Conservation (phyloP, 139 green algal genomes). For the Chlamydomonas applanata region DNA sequence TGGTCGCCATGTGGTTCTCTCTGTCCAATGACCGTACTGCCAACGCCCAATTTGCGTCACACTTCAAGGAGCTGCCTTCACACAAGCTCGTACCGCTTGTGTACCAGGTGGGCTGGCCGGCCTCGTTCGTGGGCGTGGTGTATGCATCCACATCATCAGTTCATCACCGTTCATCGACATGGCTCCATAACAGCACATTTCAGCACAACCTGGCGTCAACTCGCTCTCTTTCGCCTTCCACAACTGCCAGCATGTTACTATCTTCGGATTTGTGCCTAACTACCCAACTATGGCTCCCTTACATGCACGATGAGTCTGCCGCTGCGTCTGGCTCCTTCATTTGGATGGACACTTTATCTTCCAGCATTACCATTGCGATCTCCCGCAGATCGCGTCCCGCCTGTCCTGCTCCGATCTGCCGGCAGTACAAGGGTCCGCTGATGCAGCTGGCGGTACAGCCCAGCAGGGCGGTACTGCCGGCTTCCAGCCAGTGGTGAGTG, state of each 20-base stretch:
- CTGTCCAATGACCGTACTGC: conserved; percentile 20
- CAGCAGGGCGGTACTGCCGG: background rate
- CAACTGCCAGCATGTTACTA: too few species aligned
- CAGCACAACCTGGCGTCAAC: too few species aligned
- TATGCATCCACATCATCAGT: too few species aligned
- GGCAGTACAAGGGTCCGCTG: too few species aligned
- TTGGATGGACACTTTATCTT: too few species aligned
- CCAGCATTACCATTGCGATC: background rate
- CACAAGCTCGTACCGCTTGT: conserved; percentile 90
- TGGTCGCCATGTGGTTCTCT: conserved; percentile 77
- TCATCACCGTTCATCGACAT: too few species aligned
- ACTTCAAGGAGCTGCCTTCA: conserved; percentile 61
- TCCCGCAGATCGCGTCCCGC: conserved; percentile 4
- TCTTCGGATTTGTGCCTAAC: too few species aligned
- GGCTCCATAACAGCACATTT: conserved; percentile 31
- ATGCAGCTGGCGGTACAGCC: background rate
- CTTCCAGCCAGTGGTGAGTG: conserved; percentile 14
- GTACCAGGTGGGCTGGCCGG: conserved; percentile 76
- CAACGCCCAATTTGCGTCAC: conserved; percentile 34
- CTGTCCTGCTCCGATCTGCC: background rate
- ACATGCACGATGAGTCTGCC: too few species aligned
- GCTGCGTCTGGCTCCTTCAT: too few species aligned
- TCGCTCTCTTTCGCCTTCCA: too few species aligned
- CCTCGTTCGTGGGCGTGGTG: too few species aligned
- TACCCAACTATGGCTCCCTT: too few species aligned